A percentile compares a stretch with the other conserved stretches of the same genome.
Conservation (phyloP, 192 early-diverging fungal species). For the Coemansia guatemalensis region DNA sequence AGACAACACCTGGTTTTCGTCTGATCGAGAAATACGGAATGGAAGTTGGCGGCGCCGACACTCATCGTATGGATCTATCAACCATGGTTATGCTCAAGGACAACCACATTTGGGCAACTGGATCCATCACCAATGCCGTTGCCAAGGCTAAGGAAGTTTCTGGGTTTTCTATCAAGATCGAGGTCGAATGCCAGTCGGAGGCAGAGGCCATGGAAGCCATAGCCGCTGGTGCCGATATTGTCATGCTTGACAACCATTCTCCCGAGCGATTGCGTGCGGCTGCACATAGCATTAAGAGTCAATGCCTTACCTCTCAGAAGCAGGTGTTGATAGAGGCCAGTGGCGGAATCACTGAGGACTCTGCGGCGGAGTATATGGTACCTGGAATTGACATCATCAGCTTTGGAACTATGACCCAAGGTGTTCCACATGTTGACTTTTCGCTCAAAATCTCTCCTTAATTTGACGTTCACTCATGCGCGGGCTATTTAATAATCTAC, state of each 20-base stretch:
- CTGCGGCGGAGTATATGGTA: conserved; percentile 74
- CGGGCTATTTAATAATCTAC: not conserved
- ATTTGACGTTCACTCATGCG: too few species aligned
- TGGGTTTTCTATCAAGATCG: conserved; percentile 94
- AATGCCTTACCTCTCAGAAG: conserved; percentile 58
- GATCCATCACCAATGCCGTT: conserved; percentile 92
- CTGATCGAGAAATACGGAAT: conserved; percentile 98
- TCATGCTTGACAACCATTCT: conserved; percentile 97
- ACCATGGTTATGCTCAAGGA: conserved; percentile 99
- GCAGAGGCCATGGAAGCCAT: conserved; percentile 95
- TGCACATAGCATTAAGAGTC: conserved; percentile 73
- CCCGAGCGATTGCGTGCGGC: conserved; percentile 64
- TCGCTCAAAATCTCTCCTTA: conserved; percentile 81
- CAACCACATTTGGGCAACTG: conserved; percentile 95
- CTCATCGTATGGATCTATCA: conserved; percentile 95
- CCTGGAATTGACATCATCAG: conserved; percentile 87
- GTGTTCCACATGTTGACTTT: conserved; percentile 95
- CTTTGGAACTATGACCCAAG: conserved; percentile 90
- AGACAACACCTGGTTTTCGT: conserved; percentile 98
- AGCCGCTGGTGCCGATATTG: conserved; percentile 91
- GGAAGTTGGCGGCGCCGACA: conserved; percentile 94
- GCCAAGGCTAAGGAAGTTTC: conserved; percentile 73
- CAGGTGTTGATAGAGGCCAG: conserved; percentile 88
- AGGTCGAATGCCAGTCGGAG: conserved; percentile 93
- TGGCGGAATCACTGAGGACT: conserved; percentile 93